Evolutionary conservation across 345 rosid genomes (phyloP), one percentile per base, ranked within the genome.

Genomic region (Citrus medica): DNA sequence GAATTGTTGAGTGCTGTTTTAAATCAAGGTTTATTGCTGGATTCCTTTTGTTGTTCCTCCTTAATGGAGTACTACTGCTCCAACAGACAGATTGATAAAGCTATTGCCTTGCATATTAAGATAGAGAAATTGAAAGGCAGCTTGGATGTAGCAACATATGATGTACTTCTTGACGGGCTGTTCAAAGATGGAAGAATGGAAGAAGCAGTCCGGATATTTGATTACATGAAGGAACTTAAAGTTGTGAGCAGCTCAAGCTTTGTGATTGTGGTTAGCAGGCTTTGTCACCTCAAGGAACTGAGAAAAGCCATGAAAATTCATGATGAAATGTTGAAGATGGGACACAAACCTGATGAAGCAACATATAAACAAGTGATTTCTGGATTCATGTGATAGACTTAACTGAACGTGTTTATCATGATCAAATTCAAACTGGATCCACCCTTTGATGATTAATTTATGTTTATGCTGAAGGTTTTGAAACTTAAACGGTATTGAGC

Each of bases 261-360:
- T 72, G 53, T 56, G 0, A 79, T 84, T 55, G 83, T 89, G 86
- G 84, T 93, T 61, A 80, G 83, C 5, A 91, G 88, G 70, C 81
- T 92, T 71, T 93, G 91, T 72, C 76, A 55, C 24, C 62, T 70
- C 4, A 85, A 86, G 71, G 91, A 89, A 63, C 71, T 92, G 87
- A 89, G 88, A 80, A 88, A 78, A 73, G 98, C 94, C 35, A 93
- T 93, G 94, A 87, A 70, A 82, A 67, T 69, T 78, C 97, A 92
- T 60, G 98, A 93, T 70, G 88, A 90, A 65, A 92, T 93, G 94
- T 76, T 93, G 88, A 81, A 79, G 72, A 77, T 85, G 87, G 91
- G 89, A 9, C 79, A 86, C 69, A 93, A 92, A 79, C 97, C 97
- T 19, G 89, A 86, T 79, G 81, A 83, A 66, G 81, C 59, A 21